These are phyloP conservation scores for Cyberlindnera xylosilytica DNA, from an alignment of 805 yeast species.

Conservation along the genomic window DNA sequence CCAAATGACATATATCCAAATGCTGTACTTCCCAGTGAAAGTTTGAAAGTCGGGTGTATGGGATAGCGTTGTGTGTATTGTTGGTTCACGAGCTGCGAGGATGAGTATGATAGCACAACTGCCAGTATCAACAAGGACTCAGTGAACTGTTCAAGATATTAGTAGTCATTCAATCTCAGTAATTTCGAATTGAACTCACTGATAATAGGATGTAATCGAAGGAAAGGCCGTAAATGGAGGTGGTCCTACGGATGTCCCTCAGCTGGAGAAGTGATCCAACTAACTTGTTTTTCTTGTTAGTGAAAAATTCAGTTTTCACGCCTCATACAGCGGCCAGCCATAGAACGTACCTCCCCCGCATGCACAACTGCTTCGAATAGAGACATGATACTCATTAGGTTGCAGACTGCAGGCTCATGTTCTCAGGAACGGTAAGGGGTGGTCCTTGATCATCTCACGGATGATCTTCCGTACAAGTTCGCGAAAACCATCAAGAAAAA, in stretches of 20 bases:
- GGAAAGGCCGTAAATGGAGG: conserved; percentile 37
- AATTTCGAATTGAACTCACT: conserved; percentile 12
- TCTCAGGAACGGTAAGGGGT: too few species aligned
- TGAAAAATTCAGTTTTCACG: too few species aligned
- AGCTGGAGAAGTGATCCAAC: conserved; percentile 4
- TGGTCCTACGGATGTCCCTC: conserved; percentile 27
- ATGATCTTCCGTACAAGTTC: too few species aligned
- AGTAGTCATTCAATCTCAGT: too few species aligned
- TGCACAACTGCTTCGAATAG: too few species aligned
- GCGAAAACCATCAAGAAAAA: too few species aligned
- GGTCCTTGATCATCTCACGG: too few species aligned
- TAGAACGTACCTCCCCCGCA: too few species aligned
- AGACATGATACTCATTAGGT: too few species aligned
- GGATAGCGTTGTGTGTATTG: conserved; percentile 36
- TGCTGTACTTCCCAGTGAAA: conserved; percentile 20
- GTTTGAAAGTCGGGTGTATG: conserved; percentile 28
- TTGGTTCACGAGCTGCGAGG: conserved; percentile 11
- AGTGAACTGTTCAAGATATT: conserved; percentile 7
- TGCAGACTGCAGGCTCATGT: too few species aligned
- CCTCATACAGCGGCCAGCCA: too few species aligned
- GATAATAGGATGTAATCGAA: conserved; percentile 30
- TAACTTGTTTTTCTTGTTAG: too few species aligned
- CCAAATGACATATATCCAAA: not conserved
- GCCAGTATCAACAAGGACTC: conserved; percentile 1
- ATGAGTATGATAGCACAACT: conserved; percentile 1